Evolutionary conservation across 768 basidiomycete species (phyloP).

Genomic region (Xerocomellus chrysenteron): DNA sequence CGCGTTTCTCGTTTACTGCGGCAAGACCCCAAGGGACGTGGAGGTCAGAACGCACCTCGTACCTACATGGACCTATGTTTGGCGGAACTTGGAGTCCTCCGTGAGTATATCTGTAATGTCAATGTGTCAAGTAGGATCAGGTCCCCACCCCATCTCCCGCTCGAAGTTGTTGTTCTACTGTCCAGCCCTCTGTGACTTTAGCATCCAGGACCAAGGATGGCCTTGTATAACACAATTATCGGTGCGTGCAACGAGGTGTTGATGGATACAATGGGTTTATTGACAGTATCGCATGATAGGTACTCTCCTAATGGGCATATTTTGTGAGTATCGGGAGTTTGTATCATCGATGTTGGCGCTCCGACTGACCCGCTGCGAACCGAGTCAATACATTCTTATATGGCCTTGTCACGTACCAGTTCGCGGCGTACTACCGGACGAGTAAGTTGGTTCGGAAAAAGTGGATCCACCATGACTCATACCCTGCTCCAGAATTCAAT

Average conservation of each 20-base stretch:
- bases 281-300: constrained; percentile 6
- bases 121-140: too few relatives aligned
- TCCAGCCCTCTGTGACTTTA: neutral
- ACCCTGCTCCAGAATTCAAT: constrained; percentile 10
- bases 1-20: too few relatives aligned
- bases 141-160: neutral
- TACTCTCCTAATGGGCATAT: constrained; percentile 19
- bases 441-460: neutral
- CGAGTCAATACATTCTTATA: constrained; percentile 35
- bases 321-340: constrained; percentile 12
- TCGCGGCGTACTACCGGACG: constrained; percentile 36
- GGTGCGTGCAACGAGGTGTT: neutral
- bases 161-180: neutral
- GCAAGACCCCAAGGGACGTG: too few relatives aligned
- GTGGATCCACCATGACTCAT: neutral
- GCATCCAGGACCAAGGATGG: neutral
- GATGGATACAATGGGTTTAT: neutral
- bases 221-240: neutral
- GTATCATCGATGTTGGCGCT: neutral
- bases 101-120: too few relatives aligned
- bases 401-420: constrained; percentile 45
- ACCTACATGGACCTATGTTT: too few relatives aligned
- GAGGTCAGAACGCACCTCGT: too few relatives aligned
- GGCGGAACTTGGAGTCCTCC: too few relatives aligned
- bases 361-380: neutral